These are phyloP conservation scores for Pelagophyceae sp. DNA, from an alignment of 352 stramenopile species.

Conservation along the genomic window DNA sequence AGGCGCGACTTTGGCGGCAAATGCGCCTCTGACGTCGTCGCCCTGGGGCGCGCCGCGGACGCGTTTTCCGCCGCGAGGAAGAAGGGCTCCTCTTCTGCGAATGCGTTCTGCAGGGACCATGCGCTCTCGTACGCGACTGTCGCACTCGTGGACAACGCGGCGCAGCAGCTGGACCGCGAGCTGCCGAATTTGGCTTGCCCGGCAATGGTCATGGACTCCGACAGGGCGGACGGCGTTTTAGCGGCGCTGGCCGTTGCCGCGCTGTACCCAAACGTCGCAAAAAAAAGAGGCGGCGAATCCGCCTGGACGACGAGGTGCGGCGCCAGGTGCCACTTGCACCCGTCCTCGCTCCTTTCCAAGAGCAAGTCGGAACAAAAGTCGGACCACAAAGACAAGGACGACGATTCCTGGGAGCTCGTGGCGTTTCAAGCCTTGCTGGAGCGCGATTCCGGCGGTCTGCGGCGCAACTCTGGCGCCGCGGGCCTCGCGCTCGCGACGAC, in stretches of 20 bases:
- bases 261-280: conserved; percentile 18
- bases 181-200: not conserved
- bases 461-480: not conserved
- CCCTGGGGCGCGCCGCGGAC: not conserved
- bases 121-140: not conserved
- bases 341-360: not conserved
- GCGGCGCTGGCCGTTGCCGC: not conserved
- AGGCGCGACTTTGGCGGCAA: conserved; percentile 1
- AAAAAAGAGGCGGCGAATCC: not conserved
- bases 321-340: not conserved
- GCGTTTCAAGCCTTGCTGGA: not conserved
- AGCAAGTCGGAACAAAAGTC: too few species aligned
- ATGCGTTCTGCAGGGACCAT: not conserved
- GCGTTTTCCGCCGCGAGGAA: not conserved
- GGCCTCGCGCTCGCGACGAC: not conserved
- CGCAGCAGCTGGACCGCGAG: not conserved
- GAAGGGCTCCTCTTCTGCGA: not conserved
- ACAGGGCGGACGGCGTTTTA: not conserved
- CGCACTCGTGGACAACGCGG: not conserved
- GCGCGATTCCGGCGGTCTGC: not conserved
- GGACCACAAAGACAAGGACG: not conserved
- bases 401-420: not conserved
- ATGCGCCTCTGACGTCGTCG: not conserved
- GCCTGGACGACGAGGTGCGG: not conserved
- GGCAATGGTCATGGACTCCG: not conserved